phyloP scores from a whole-genome alignment of 371 early-diverging fungal species.

The Capillidium heterosporum region DNA sequence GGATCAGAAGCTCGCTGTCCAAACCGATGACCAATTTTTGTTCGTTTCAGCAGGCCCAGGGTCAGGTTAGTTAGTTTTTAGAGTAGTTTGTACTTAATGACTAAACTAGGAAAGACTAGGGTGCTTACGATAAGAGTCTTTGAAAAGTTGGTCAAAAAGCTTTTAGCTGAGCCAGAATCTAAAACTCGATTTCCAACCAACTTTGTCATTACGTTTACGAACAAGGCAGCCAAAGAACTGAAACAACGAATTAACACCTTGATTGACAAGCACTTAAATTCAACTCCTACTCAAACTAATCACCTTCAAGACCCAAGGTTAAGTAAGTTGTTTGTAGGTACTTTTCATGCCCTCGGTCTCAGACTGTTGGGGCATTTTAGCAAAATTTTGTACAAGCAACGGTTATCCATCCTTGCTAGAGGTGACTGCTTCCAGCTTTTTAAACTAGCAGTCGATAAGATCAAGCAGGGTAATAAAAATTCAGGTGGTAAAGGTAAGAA shows the following conservation, averaged over 20 bases:
- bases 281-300: background rate
- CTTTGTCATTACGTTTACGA: background rate
- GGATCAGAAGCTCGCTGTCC: background rate
- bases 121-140: background rate
- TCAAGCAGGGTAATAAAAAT: too few relatives aligned
- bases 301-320: background rate
- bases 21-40: background rate
- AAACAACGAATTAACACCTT: background rate
- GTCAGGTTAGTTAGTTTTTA: background rate
- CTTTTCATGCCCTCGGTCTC: background rate
- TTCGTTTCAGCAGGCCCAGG: slow-evolving; percentile 3
- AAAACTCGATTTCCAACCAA: background rate
- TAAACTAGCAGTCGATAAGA: too few relatives aligned
- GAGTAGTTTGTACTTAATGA: background rate
- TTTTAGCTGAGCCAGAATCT: too few relatives aligned
- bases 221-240: slow-evolving; percentile 2
- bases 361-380: background rate
- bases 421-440: too few relatives aligned
- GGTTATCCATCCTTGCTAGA: too few relatives aligned
- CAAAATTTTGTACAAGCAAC: too few relatives aligned
- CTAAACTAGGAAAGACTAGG: background rate
- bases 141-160: background rate
- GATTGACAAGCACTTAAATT: background rate
- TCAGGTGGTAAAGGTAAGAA: too few relatives aligned
- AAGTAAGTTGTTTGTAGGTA: background rate